These are phyloP conservation scores for Mycena epipterygia DNA, from an alignment of 768 basidiomycete genomes.

Conservation along the genomic window DNA sequence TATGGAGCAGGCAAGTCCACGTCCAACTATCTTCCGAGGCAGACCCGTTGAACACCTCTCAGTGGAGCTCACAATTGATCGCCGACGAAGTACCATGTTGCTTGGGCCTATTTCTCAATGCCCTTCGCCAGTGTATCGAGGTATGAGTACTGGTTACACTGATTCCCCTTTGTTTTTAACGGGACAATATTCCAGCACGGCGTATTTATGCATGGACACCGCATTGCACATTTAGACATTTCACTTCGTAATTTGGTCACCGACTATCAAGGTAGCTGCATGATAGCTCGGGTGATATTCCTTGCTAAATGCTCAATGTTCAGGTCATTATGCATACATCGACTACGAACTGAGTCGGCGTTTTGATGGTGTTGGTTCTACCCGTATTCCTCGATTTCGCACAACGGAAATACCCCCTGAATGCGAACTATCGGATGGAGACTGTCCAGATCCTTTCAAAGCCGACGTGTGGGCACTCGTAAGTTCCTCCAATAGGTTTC, in stretches of 20 bases:
- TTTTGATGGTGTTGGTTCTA: slow-evolving; percentile 55
- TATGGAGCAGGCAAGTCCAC: slow-evolving; percentile 63
- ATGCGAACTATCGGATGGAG: slow-evolving; percentile 59
- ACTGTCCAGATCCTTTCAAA: slow-evolving; percentile 71
- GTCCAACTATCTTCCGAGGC: background rate
- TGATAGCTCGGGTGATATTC: background rate
- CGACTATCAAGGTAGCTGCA: slow-evolving; percentile 61
- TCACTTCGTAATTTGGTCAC: slow-evolving; percentile 78
- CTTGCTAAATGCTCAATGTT: background rate
- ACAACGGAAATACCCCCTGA: slow-evolving; percentile 83
- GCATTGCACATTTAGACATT: slow-evolving; percentile 80
- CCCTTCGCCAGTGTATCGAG: slow-evolving; percentile 78
- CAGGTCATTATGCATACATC: slow-evolving; percentile 72
- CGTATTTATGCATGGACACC: slow-evolving; percentile 77
- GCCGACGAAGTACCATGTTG: slow-evolving; percentile 63
- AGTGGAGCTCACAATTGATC: slow-evolving; percentile 79
- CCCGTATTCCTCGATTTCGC: slow-evolving; percentile 59
- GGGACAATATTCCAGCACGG: slow-evolving; percentile 61
- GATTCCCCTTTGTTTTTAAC: background rate
- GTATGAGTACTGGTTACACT: slow-evolving; percentile 47
- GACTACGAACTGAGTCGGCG: slow-evolving; percentile 79
- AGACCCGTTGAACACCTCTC: slow-evolving; percentile 33
- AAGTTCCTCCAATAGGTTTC: background rate
- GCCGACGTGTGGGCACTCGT: slow-evolving; percentile 73
- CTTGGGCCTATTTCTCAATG: slow-evolving; percentile 65